Evolutionary conservation across 1,284 basidiomycete genomes (phyloP).

Genomic region (Wolfiporia cocos): DNA sequence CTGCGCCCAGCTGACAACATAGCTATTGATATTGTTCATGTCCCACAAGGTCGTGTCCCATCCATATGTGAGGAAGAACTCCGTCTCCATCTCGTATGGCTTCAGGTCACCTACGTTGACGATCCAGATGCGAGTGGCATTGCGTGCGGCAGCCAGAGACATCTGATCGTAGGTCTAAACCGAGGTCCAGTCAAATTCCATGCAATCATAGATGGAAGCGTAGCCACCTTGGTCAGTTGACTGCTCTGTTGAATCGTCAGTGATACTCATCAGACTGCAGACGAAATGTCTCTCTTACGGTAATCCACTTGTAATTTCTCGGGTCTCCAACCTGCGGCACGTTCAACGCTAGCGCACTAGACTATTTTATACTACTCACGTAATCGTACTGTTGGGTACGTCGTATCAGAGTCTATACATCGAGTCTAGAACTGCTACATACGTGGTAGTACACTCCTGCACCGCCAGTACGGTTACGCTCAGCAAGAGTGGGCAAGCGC

Average conservation of each 20-base stretch:
- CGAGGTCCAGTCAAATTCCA: background rate
- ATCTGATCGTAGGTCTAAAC: slow-evolving; percentile 52
- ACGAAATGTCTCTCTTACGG: no score
- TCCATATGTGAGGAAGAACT: slow-evolving; percentile 62
- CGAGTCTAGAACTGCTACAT: no score
- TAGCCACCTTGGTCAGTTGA: slow-evolving; percentile 23
- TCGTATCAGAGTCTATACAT: no score
- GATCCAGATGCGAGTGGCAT: slow-evolving; percentile 55
- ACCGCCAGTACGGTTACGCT: slow-evolving; percentile 54
- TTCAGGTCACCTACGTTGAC: slow-evolving; percentile 69
- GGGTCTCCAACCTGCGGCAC: slow-evolving; percentile 41
- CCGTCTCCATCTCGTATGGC: slow-evolving; percentile 64
- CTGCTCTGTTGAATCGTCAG: slow-evolving; percentile 13
- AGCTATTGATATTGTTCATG: slow-evolving; percentile 45
- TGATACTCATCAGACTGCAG: no score
- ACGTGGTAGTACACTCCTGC: slow-evolving; percentile 69
- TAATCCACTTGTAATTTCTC: slow-evolving; percentile 58
- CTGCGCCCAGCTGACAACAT: slow-evolving; percentile 52
- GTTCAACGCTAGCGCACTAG: no score
- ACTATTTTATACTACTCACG: no score
- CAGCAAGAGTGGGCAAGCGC: slow-evolving; percentile 43
- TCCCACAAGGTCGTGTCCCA: slow-evolving; percentile 54
- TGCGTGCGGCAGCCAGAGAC: slow-evolving; percentile 50
- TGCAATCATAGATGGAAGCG: background rate
- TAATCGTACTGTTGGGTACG: slow-evolving; percentile 34